Evolutionary conservation across 306 rosid species (phyloP).

Genomic region (Lupinus albus): DNA sequence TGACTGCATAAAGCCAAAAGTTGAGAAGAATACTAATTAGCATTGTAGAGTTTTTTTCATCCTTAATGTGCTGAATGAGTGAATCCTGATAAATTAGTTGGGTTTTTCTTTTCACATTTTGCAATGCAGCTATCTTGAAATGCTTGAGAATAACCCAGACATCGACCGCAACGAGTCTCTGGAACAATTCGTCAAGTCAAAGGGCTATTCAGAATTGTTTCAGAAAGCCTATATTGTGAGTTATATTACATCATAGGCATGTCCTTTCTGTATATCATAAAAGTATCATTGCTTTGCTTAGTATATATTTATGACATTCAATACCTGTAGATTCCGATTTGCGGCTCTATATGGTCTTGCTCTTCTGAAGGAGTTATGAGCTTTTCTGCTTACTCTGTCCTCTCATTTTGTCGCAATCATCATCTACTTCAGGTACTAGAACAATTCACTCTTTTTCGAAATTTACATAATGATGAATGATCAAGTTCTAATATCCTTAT

Average conservation of each 20-base stretch:
- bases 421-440: conserved; percentile 76
- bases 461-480: background rate
- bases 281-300: background rate
- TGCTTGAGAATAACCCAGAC: conserved; percentile 68
- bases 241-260: conserved; percentile 14
- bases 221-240: conserved; percentile 84
- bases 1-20: background rate
- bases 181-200: conserved; percentile 68
- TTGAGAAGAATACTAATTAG: background rate
- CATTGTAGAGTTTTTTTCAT: conserved; percentile 1
- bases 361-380: conserved; percentile 74
- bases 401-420: conserved; percentile 84
- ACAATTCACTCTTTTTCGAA: background rate
- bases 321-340: conserved; percentile 66
- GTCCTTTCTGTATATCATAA: background rate
- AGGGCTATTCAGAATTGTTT: conserved; percentile 79
- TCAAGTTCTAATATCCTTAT: conserved; percentile 15
- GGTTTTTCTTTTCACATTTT: background rate
- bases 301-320: conserved; percentile 16
- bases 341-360: conserved; percentile 93
- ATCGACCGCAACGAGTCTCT: conserved; percentile 74
- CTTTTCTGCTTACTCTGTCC: conserved; percentile 82
- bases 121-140: conserved; percentile 68
- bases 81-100: conserved; percentile 18
- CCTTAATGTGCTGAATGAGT: conserved; percentile 14